Base-by-base conservation (phyloP, 2,329 filamentous ascomycete species). In the Clonostachys solani region DNA sequence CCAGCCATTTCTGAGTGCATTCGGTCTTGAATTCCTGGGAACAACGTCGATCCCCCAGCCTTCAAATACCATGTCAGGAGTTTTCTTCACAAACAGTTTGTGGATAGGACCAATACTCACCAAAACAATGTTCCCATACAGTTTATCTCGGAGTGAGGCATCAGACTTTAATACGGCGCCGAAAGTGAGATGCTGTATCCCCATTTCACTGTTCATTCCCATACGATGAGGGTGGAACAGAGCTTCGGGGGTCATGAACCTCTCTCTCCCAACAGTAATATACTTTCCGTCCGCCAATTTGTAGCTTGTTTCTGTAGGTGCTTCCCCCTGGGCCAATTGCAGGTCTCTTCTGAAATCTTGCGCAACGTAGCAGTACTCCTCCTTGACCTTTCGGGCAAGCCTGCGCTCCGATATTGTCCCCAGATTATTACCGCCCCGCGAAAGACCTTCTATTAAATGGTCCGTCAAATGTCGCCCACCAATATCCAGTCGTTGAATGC, bases 111-210 rank as follows among this genome's bases (percentile, higher is more conserved):
- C 23, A 29, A 54, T 55, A 79, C 89, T 60, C 86, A 96, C 92
- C 92, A 97, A 96, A 80, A 97, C 94, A 70, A 99, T 97, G 87
- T 97, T 97, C 75, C 92, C 92, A 77, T 97, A 97, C 61, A 99
- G 86, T 75, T 97, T 94, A 86, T 97, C 97, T 82, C 94, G 89
- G 77, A 97, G 92, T 74, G 97, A 94, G 75, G 97, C 92, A 77
- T 97, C 94, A 76, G 92, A 97, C 89, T 97, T 97, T 91, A 96
- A 97, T 87, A 99, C 96, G 67, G 94, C 96, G 88, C 97, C 97
- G 89, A 96, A 97, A 65, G 94, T 96, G 71, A 92, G 97, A 71
- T 96, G 92, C 80, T 97, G 94, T 77, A 99, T 97, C 78, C 94
- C 94, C 69, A 29, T 29, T 4, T 92, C 92, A 74, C 86, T 90